Percentiles rank a stretch among this genome's conserved stretches.
phyloP scores from a whole-genome alignment of 768 basidiomycete species.

The Psilocybe cubensis region DNA sequence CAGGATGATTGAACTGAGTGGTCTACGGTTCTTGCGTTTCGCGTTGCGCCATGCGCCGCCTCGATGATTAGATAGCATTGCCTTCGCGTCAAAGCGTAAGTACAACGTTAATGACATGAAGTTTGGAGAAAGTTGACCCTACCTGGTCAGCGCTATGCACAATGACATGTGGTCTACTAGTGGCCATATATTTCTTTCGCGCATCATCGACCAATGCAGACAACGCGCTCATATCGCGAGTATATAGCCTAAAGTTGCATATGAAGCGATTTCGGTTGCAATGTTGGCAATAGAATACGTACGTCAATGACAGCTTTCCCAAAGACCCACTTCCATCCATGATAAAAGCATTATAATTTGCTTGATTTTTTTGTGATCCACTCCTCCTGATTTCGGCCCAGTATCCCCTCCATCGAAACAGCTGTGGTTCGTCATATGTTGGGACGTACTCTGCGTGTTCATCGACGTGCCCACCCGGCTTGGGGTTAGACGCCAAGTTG shows the following conservation, averaged over 20 bases:
- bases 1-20: constrained; percentile 56
- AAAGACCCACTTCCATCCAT: neutral
- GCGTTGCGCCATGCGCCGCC: constrained; percentile 44
- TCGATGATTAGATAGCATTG: constrained; percentile 34
- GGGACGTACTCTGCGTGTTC: constrained; percentile 47
- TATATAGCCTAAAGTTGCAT: constrained; percentile 40
- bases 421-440: constrained; percentile 39
- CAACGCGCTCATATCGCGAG: constrained; percentile 43
- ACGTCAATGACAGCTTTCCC: constrained; percentile 36
- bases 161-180: constrained; percentile 43
- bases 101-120: neutral
- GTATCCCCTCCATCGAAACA: constrained; percentile 48
- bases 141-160: constrained; percentile 40
- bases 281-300: constrained; percentile 17
- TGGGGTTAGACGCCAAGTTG: constrained; percentile 27
- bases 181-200: constrained; percentile 40
- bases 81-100: neutral
- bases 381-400: constrained; percentile 41
- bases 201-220: constrained; percentile 47
- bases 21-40: constrained; percentile 52
- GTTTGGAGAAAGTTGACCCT: neutral
- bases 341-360: neutral
- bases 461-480: constrained; percentile 13
- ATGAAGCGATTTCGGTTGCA: neutral
- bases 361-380: neutral